A percentile compares a stretch with the other conserved stretches of the same genome.
phyloP scores from a whole-genome alignment of 2,329 filamentous ascomycete species.

The Botryotinia narcissicola region DNA sequence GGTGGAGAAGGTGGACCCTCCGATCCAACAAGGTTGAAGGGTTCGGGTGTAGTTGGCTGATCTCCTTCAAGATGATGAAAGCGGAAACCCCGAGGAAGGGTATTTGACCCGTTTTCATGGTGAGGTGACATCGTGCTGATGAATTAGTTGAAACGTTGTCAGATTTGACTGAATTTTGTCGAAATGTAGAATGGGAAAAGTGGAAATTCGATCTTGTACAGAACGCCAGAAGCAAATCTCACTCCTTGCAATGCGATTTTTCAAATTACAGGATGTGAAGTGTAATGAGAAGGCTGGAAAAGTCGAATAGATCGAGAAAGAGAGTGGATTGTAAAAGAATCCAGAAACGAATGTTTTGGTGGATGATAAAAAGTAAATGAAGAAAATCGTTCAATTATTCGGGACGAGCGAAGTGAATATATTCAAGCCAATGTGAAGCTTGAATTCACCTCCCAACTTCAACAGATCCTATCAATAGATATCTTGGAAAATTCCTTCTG shows the following conservation, averaged over 20 bases:
- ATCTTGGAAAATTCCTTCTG: neutral
- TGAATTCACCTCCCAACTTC: slow-evolving; percentile 1
- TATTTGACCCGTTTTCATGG: slow-evolving; percentile 34
- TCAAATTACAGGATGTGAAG: slow-evolving; percentile 24
- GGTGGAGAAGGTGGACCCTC: slow-evolving; percentile 36
- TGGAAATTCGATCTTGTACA: slow-evolving; percentile 20
- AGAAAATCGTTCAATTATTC: neutral
- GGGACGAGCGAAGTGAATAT: neutral
- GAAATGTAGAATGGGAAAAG: neutral
- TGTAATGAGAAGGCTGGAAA: neutral
- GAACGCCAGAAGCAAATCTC: slow-evolving; percentile 15
- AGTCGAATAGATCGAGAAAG: neutral
- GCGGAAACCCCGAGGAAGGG: slow-evolving; percentile 37
- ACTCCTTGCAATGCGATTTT: slow-evolving; percentile 15
- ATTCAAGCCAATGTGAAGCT: neutral
- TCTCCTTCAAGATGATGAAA: slow-evolving; percentile 32
- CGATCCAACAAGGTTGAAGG: slow-evolving; percentile 25
- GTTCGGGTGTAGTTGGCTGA: slow-evolving; percentile 35
- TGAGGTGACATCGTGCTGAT: slow-evolving; percentile 31
- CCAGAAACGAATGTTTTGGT: neutral
- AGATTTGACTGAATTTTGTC: slow-evolving; percentile 23
- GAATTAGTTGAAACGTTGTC: slow-evolving; percentile 21
- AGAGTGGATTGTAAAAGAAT: neutral
- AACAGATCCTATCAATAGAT: neutral
- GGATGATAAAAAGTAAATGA: neutral